Conservation (phyloP, 768 basidiomycete genomes). For the Tephrocybe sp. region DNA sequence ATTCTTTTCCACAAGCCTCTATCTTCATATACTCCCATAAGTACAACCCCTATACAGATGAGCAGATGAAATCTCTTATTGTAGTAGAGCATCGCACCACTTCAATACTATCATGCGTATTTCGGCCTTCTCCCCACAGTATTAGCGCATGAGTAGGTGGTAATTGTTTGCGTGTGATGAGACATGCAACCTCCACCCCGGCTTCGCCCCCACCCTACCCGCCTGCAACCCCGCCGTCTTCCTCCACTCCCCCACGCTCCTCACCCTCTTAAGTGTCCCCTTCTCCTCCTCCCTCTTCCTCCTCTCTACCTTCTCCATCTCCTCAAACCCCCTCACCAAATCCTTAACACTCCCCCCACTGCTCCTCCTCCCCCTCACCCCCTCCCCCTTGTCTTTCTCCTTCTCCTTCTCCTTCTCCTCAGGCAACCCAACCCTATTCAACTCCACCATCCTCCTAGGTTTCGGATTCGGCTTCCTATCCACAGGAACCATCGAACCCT, state of each 20-base stretch:
- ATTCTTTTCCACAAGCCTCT: no score
- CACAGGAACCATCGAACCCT: no score
- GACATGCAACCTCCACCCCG: constrained; percentile 13
- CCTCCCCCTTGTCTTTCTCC: neutral
- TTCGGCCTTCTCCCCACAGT: no score
- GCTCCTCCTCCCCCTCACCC: constrained; percentile 47
- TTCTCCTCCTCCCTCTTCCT: constrained; percentile 27
- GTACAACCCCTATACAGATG: no score
- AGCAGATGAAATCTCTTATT: no score
- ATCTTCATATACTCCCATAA: no score
- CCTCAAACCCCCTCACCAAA: constrained; percentile 64
- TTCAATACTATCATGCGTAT: no score
- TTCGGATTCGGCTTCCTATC: no score
- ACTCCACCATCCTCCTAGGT: constrained; percentile 52
- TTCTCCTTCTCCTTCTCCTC: constrained; percentile 20
- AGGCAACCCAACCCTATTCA: constrained; percentile 40
- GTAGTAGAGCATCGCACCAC: no score
- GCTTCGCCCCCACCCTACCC: constrained; percentile 8
- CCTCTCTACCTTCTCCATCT: constrained; percentile 26
- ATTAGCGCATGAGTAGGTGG: no score
- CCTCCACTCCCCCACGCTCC: constrained; percentile 35
- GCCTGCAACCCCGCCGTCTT: constrained; percentile 15
- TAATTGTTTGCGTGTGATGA: no score
- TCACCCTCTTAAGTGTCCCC: constrained; percentile 31
- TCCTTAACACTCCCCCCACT: constrained; percentile 77